Evolutionary conservation across 495 filamentous ascomycete species (phyloP), one percentile per base, ranked within the genome.

Genomic region (Coniosporium apollinis): DNA sequence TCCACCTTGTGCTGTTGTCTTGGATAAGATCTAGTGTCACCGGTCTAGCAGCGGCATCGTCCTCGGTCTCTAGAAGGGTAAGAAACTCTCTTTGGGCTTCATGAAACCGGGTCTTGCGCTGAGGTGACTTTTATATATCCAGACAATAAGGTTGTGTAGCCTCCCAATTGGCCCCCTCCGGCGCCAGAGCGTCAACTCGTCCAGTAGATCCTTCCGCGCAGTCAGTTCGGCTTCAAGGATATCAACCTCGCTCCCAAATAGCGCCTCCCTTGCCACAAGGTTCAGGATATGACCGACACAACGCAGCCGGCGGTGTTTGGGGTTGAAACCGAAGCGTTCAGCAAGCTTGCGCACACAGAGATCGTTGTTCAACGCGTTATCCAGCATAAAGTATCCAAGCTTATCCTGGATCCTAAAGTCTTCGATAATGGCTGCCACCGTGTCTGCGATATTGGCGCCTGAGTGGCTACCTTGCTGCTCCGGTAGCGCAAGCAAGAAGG

Each of bases 301-400:
- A 11, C 34, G 39, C 15, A 42, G 33, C 39, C 34, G 38, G 7
- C 37, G 20, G 18, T 33, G 5, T 5, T 38, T 29, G 6, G 5
- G n/a, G 14, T 14, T 19, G 22, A 42, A 42, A 21, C 28, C 13
- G 19, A 24, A 42, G 34, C 33, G 28, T 7, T 24, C 20, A n/a
- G 39, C 39, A 11, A 42, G 34, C 5, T 20, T 6, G 8, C 32
- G 7, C 6, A 42, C n/a, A 26, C 19, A 31, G 11, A 19, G 37
- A n/a, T 9, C 29, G 25, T 44, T 44, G 30, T 19, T 39, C 11
- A 6, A 26, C 18, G 41, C 41, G 37, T 44, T 44, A 31, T 44
- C 41, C 3, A 36, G 38, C 4, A 33, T 39, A 22, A 44, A 44
- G 41, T 39, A 44, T 19, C 41, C 36, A 39, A 44, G 16, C 28